phyloP scores from a whole-genome alignment of 805 yeast genomes.

The Ogataea polymorpha region DNA sequence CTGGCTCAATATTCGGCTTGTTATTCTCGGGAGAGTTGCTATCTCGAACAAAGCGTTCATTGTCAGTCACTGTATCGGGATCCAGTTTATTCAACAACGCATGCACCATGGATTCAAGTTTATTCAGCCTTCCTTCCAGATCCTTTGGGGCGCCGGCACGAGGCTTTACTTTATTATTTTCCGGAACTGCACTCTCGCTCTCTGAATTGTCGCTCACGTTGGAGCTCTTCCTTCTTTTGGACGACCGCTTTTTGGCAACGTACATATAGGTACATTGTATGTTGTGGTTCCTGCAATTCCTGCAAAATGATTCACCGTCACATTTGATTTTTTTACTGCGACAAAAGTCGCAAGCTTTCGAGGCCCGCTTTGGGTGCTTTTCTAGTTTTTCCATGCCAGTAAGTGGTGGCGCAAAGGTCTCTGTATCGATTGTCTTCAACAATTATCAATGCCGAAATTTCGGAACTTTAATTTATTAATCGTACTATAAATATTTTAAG shows the following conservation, averaged over 20 bases:
- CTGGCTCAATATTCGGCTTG: not conserved
- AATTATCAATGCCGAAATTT: not conserved
- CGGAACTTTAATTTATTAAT: not conserved
- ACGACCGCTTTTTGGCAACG: slow-evolving; percentile 30
- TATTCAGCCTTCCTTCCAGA: not conserved
- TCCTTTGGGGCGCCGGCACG: not conserved
- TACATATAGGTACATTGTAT: slow-evolving; percentile 36
- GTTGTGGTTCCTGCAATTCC: slow-evolving; percentile 36
- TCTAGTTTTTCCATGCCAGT: slow-evolving; percentile 2
- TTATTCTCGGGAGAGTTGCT: not conserved
- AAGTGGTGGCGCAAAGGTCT: not conserved
- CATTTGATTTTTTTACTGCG: slow-evolving; percentile 49
- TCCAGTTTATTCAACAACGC: not conserved
- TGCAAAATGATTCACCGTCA: slow-evolving; percentile 44
- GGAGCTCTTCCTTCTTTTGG: not conserved
- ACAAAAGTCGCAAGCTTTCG: slow-evolving; percentile 50
- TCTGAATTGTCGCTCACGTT: not conserved
- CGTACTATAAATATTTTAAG: not conserved
- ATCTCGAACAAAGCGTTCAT: not conserved
- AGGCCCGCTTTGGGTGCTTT: slow-evolving; percentile 28
- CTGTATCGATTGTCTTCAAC: no score
- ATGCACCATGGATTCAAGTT: slow-evolving; percentile 4
- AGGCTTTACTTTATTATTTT: not conserved
- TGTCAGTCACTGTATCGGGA: not conserved
- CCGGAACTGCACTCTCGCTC: not conserved